Base-by-base conservation (phyloP, 768 basidiomycete species). In the Dioszegia aurantiaca region DNA sequence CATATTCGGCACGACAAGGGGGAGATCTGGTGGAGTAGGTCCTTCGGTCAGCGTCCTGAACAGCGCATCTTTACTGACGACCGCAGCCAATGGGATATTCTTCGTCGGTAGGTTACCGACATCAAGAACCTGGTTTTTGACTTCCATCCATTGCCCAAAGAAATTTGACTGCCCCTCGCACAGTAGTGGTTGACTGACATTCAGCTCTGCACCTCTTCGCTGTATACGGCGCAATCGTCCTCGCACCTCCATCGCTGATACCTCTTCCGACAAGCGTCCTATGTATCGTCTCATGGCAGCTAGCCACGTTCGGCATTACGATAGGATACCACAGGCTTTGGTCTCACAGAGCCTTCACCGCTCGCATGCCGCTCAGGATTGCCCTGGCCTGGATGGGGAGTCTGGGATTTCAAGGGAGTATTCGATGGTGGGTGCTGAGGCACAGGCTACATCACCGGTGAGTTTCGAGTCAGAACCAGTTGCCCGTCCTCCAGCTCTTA, bases 261-360 rank as follows among this genome's bases (percentile, higher is more conserved):
- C 78, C 81, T 2, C 69, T 74, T 33, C 72, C 78, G 9, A 86
- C 83, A 1, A 72, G 84, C 4, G 37, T 82, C 17, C 70, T 87
- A n/a, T 80, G 81, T 24, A 78, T 86, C 55, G 53, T 83, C 8
- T 77, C 82, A 3, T 88, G 86, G 87, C 87, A 89, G 69, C 69
- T 86, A 14, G 84, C 86, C 16, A 82, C 81, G 47, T 86, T 88
- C 71, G 87, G 21, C 43, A 54, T 55, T 37, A 60, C 59, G 31
- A 2, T 87, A 63, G 87, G 87, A 0, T 89, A 89, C 70, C 87
- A 89, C 69, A 81, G 87, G 0, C 76, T 89, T n/a, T 88, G 86
- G 75, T 87, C 87, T 4, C 88, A 89, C 67, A 81, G 83, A 3
- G 80, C 87, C 1, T 88, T 87, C 73, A 80, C 81, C 19, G 87